These are phyloP conservation scores for Fusarium sterilihyphosum DNA, from an alignment of 2,329 filamentous ascomycete genomes.

Conservation along the genomic window DNA sequence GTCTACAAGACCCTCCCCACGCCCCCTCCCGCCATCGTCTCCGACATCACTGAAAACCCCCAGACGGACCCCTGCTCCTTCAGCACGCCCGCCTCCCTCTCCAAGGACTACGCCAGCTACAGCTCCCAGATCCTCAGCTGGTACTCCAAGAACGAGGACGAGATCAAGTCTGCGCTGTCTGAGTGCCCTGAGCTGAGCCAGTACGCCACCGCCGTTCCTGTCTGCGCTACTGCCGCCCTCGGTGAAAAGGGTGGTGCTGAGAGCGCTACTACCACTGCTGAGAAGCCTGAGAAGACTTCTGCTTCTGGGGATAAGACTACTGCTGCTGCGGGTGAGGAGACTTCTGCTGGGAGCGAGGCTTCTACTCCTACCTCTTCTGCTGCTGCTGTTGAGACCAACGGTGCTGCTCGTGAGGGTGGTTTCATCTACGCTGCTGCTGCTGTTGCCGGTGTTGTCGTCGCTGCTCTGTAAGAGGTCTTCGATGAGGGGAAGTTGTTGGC, in stretches of 20 bases:
- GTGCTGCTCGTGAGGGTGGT: conserved; percentile 42
- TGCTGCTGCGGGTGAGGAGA: neutral
- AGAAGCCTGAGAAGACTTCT: conserved; percentile 11
- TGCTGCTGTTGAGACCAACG: conserved; percentile 21
- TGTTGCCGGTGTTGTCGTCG: conserved; percentile 44
- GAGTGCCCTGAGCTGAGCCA: conserved; percentile 42
- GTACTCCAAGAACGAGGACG: conserved; percentile 43
- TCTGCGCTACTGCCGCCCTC: conserved; percentile 35
- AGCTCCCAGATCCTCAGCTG: conserved; percentile 45
- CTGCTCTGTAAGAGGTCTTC: conserved; percentile 41
- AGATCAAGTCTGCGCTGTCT: conserved; percentile 39
- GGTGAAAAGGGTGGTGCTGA: neutral
- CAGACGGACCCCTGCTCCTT: conserved; percentile 48
- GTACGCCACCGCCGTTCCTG: conserved; percentile 32
- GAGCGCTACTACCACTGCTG: conserved; percentile 6
- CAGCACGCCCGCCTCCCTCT: conserved; percentile 46
- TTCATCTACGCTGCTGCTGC: conserved; percentile 46
- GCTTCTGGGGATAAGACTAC: neutral
- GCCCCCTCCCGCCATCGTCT: conserved; percentile 44
- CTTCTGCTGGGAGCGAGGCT: neutral
- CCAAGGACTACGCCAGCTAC: conserved; percentile 47
- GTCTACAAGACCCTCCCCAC: conserved; percentile 48
- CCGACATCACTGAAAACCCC: conserved; percentile 37
- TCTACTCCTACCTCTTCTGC: conserved; percentile 3
- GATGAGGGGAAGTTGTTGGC: neutral